These are phyloP conservation scores for Hirschfeldia incana DNA, from an alignment of 345 rosid species.

Conservation along the genomic window DNA sequence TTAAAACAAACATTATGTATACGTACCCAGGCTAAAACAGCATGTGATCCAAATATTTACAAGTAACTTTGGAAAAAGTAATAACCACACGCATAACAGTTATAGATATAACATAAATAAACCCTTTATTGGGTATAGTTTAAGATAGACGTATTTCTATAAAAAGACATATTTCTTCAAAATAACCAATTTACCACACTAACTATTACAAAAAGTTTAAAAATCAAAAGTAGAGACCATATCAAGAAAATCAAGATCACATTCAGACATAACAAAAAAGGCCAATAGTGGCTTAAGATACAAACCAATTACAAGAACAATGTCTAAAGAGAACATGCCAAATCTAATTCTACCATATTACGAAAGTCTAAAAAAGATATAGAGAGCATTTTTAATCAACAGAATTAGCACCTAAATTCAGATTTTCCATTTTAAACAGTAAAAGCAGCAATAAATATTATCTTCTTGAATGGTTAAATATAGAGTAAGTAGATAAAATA, in stretches of 20 bases:
- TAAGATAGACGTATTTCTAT: not conserved
- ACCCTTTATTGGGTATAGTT: not conserved
- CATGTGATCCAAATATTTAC: not conserved
- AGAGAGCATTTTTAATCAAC: not conserved
- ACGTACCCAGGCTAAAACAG: not conserved
- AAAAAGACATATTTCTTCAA: not conserved
- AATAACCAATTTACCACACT: not conserved
- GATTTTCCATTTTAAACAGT: not conserved
- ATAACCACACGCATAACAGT: not conserved
- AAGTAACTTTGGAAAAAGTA: too few relatives aligned
- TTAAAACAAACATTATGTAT: too few relatives aligned
- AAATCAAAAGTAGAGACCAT: not conserved
- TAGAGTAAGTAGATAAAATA: not conserved
- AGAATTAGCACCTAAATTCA: not conserved
- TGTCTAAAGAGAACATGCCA: not conserved
- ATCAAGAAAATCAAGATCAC: not conserved
- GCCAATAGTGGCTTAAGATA: not conserved
- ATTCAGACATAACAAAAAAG: not conserved
- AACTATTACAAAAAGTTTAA: not conserved
- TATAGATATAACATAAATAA: not conserved
- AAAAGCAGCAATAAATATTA: not conserved
- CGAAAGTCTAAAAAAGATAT: not conserved
- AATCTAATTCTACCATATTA: not conserved
- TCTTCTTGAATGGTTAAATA: not conserved
- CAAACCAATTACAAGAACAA: not conserved